phyloP scores from a whole-genome alignment of 345 rosid species.

The rapeseed (Brassica napus) region DNA sequence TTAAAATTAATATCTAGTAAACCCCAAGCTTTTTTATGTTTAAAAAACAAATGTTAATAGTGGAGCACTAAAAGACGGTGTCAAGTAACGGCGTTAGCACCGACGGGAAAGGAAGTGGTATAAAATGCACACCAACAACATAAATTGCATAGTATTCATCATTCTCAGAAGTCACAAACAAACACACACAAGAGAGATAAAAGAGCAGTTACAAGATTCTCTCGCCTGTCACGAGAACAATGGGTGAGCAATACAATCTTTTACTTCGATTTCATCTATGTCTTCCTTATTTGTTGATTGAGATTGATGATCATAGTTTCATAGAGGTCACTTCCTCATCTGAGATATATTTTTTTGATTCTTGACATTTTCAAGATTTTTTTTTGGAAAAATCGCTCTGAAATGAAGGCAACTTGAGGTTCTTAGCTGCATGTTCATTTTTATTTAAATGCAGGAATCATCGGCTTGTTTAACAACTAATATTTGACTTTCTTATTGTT shows the following conservation, averaged over 20 bases:
- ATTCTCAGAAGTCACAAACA: conserved; percentile 15
- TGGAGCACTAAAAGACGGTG: conserved; percentile 40
- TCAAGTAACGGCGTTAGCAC: conserved; percentile 61
- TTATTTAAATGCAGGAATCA: conserved; percentile 17
- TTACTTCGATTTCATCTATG: conserved; percentile 28
- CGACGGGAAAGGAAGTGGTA: conserved; percentile 47
- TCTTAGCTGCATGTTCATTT: conserved; percentile 36
- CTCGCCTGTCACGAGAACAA: conserved; percentile 46
- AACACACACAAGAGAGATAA: conserved; percentile 14
- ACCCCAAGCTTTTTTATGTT: neutral
- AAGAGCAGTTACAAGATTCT: conserved; percentile 24
- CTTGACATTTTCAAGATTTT: neutral
- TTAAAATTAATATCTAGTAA: conserved; percentile 9
- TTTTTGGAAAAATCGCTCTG: neutral
- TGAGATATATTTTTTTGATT: neutral
- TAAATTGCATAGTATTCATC: conserved; percentile 40
- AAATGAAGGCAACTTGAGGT: conserved; percentile 13
- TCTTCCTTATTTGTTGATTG: conserved; percentile 24
- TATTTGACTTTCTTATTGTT: neutral
- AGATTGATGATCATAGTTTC: conserved; percentile 27
- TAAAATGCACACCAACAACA: conserved; percentile 32
- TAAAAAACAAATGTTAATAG: conserved; percentile 9
- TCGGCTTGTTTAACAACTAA: conserved; percentile 17
- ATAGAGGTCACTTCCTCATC: conserved; percentile 9
- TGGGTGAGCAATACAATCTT: conserved; percentile 42